A percentile compares a stretch with the other conserved stretches of the same genome.
These are phyloP conservation scores for Eucalyptus decipiens DNA, from an alignment of 345 rosid species.

Conservation along the genomic window DNA sequence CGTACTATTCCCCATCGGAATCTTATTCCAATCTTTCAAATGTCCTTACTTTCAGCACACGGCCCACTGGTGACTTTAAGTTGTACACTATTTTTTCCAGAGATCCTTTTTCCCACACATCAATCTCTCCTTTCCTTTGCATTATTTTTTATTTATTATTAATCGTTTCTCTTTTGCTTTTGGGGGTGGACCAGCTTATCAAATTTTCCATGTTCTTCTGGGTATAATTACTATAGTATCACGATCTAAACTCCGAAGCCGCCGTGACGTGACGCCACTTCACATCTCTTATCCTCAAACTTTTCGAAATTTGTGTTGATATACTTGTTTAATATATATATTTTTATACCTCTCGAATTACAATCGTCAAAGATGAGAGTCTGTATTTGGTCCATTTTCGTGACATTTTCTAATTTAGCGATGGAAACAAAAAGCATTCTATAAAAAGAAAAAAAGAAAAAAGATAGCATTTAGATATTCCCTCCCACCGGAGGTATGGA, in stretches of 20 bases:
- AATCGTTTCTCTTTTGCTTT: neutral
- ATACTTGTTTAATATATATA: neutral
- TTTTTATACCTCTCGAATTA: neutral
- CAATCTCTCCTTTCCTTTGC: neutral
- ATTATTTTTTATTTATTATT: neutral
- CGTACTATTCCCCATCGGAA: neutral
- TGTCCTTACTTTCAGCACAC: neutral
- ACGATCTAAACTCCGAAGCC: neutral
- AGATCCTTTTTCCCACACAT: neutral
- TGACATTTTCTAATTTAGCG: neutral
- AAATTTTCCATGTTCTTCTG: neutral
- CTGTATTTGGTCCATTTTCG: neutral
- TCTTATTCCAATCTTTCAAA: neutral
- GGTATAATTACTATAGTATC: neutral
- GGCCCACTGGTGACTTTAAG: neutral
- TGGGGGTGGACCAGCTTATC: neutral
- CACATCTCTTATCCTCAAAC: neutral
- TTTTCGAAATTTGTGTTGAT: neutral
- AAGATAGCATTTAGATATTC: neutral
- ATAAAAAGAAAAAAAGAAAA: neutral
- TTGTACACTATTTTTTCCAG: neutral
- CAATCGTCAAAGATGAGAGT: no score
- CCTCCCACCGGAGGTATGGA: neutral
- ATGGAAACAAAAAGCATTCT: neutral
- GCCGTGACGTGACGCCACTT: neutral